Conservation (phyloP, 2,329 filamentous ascomycete genomes). For the Sporothrix pallida region DNA sequence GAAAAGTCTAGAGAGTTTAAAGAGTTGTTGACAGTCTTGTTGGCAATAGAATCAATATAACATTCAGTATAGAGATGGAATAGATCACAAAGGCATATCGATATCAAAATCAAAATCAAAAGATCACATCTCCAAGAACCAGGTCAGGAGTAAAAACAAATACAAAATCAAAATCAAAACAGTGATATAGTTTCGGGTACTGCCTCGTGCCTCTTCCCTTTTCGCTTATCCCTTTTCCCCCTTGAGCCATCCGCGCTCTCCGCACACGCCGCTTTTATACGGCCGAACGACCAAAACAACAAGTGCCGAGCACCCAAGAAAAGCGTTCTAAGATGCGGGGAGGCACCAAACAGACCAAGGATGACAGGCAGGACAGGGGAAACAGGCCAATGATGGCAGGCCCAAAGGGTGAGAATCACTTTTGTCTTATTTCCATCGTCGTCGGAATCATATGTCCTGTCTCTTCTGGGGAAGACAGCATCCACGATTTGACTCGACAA, state of each 20-base stretch:
- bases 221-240: too few species aligned
- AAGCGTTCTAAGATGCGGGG: constrained; percentile 16
- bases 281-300: constrained; percentile 10
- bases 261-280: constrained; percentile 17
- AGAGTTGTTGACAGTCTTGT: neutral
- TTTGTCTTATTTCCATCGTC: neutral
- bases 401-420: too few species aligned
- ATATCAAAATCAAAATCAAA: neutral
- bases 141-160: neutral
- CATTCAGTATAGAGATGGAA: neutral
- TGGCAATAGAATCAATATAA: neutral
- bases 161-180: neutral
- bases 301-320: neutral
- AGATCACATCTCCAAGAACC: neutral
- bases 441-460: constrained; percentile 7
- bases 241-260: neutral
- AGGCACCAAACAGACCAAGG: neutral
- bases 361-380: neutral
- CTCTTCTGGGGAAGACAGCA: neutral
- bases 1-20: neutral
- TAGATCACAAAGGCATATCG: neutral
- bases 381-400: neutral
- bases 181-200: neutral
- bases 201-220: neutral
- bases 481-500: neutral